phyloP scores from a whole-genome alignment of 139 green algal species.

The Chlorella sp. region DNA sequence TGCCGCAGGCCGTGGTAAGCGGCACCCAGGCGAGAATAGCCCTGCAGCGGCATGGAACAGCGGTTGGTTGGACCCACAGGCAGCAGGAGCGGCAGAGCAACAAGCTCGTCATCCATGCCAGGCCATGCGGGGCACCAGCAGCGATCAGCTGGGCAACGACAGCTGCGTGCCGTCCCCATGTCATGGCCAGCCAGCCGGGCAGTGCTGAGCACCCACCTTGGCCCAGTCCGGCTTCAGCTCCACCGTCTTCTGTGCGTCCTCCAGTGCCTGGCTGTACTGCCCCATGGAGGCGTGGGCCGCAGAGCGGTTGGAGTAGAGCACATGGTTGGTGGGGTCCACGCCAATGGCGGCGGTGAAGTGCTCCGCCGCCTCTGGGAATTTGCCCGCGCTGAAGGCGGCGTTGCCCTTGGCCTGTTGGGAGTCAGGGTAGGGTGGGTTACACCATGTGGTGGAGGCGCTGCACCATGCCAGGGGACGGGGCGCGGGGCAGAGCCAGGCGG shows the following conservation, averaged over 20 bases:
- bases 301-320: slow-evolving; percentile 96
- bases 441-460: too few relatives aligned
- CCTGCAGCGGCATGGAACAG: slow-evolving; percentile 55
- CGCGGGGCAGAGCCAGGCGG: too few relatives aligned
- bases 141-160: too few relatives aligned
- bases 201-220: slow-evolving; percentile 55
- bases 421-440: too few relatives aligned
- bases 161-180: too few relatives aligned
- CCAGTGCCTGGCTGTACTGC: slow-evolving; percentile 82
- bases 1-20: slow-evolving; percentile 77
- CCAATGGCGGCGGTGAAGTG: slow-evolving; percentile 87
- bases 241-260: slow-evolving; percentile 88
- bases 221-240: slow-evolving; percentile 90
- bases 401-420: slow-evolving; percentile 82
- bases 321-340: slow-evolving; percentile 89
- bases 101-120: too few relatives aligned
- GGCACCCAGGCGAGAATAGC: slow-evolving; percentile 91
- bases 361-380: slow-evolving; percentile 86
- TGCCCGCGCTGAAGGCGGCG: slow-evolving; percentile 82
- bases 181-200: too few relatives aligned
- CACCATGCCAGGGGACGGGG: too few relatives aligned
- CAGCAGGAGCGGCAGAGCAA: too few relatives aligned
- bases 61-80: slow-evolving; percentile 39
- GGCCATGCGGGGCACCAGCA: too few relatives aligned
- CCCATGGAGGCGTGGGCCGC: slow-evolving; percentile 85